Base-by-base conservation (phyloP, 2,329 filamentous ascomycete genomes). In the Didymella arachidicola region DNA sequence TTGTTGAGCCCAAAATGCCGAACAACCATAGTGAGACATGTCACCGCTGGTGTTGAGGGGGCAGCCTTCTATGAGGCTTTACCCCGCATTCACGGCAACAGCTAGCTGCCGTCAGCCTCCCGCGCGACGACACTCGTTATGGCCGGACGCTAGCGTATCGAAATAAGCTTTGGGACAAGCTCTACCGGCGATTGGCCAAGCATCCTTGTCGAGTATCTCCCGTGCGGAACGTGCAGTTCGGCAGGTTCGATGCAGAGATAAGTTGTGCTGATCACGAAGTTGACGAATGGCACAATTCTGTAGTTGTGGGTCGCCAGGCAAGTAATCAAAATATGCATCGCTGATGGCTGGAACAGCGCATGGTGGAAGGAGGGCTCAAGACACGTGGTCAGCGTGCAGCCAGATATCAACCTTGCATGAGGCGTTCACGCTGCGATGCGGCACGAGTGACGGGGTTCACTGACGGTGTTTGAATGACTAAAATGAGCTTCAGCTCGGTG, bases 141-240 rank as follows among this genome's bases (percentile, higher is more conserved):
- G 39, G 63, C 43, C 54, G 52, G 50, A 43, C 53, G 56, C 63
- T 65, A 68, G 61, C 54, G 53, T 51, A 46, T 60, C 16, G 53
- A 61, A 69, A 59, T 63, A 70, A 70, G 68, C 68, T 69, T 70
- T 69, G 32, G 50, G 59, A 59, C 42, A 69, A 70, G 68, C 65
- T 59, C 61, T 52, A 42, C 54, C 43, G 60, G 56, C 62, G 55
- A 64, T 63, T 59, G 62, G 65, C 63, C 62, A 69, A 70, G 66
- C 26, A 69, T 66, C 65, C 65, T 69, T 67, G 64, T 68, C 38
- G 57, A 52, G 10, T 63, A 64, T 68, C 58, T 63, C 60, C 66
- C 54, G 61, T 18, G 47, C 43, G 55, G 58, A 56, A 60, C 58
- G 58, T 53, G 61, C 55, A 44, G 59, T 59, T 47, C 36, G 36